Evolutionary conservation across 495 filamentous ascomycete species (phyloP).

Genomic region (Acidiella bohemica): DNA sequence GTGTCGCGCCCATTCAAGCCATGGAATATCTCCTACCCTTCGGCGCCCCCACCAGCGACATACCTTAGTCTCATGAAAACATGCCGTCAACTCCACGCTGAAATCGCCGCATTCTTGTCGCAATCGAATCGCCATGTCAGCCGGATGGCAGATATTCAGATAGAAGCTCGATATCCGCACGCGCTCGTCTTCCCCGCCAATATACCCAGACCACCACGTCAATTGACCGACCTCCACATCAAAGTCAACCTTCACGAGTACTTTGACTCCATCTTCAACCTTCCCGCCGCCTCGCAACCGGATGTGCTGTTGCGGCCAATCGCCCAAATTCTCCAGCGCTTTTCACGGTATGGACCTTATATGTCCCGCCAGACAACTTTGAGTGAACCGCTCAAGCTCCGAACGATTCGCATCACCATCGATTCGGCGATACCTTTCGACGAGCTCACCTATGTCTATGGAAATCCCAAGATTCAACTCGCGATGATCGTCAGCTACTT

Average conservation of each 20-base stretch:
- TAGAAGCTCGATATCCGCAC: conserved; percentile 1
- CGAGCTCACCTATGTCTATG: conserved; percentile 2
- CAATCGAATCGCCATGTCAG: background rate
- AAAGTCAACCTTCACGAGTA: background rate
- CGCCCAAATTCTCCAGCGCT: conserved; percentile 1
- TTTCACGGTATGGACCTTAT: background rate
- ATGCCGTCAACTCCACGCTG: background rate
- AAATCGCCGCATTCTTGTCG: background rate
- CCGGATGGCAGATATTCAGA: background rate
- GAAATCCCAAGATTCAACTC: background rate
- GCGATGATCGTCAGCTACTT: background rate
- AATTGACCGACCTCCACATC: conserved; percentile 1
- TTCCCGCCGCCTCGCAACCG: background rate
- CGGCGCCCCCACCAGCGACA: too few species aligned
- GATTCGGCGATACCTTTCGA: background rate
- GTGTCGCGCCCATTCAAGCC: too few species aligned
- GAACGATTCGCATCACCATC: background rate
- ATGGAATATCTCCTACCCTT: too few species aligned
- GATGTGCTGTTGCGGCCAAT: conserved; percentile 1
- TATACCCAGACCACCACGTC: background rate
- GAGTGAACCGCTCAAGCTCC: background rate
- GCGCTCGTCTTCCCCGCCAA: background rate
- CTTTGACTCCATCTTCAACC: conserved; percentile 3
- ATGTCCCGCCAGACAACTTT: background rate
- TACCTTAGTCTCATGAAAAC: background rate